phyloP scores from a whole-genome alignment of 352 stramenopile species.

The Pythium dissotocum region DNA sequence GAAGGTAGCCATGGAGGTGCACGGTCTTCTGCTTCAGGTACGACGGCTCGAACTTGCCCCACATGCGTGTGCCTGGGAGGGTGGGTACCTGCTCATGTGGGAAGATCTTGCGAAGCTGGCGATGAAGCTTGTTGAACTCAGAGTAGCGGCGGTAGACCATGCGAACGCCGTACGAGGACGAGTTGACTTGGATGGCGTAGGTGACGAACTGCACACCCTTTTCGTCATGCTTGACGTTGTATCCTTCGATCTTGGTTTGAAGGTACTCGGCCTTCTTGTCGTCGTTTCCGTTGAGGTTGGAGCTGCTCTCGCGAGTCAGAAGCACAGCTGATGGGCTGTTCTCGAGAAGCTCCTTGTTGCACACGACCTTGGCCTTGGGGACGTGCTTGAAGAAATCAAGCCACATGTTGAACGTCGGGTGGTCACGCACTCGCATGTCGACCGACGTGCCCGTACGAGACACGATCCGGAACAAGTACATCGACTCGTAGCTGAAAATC shows the following conservation, averaged over 20 bases:
- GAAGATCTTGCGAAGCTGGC: constrained; percentile 73
- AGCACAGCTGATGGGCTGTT: constrained; percentile 79
- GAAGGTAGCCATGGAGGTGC: constrained; percentile 67
- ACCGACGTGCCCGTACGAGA: constrained; percentile 63
- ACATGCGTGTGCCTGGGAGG: constrained; percentile 74
- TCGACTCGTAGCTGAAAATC: constrained; percentile 69
- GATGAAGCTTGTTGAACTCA: constrained; percentile 76
- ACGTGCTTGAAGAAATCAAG: constrained; percentile 62
- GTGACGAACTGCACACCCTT: constrained; percentile 73
- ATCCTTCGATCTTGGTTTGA: constrained; percentile 79
- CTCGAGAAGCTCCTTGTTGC: constrained; percentile 75
- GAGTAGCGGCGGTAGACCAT: constrained; percentile 83
- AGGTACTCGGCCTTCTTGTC: constrained; percentile 58
- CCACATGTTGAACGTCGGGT: constrained; percentile 77
- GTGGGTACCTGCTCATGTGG: constrained; percentile 74
- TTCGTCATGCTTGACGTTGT: constrained; percentile 66
- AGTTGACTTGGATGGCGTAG: constrained; percentile 81
- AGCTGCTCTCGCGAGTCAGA: constrained; percentile 54
- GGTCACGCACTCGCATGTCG: constrained; percentile 80
- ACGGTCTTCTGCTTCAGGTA: constrained; percentile 85
- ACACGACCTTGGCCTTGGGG: constrained; percentile 54
- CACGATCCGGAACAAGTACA: constrained; percentile 80
- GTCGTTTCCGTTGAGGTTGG: background rate
- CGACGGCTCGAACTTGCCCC: constrained; percentile 80
- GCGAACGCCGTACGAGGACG: constrained; percentile 53